Evolutionary conservation across 768 basidiomycete species (phyloP), one percentile per base, ranked within the genome.

Genomic region (Crucibulum laeve): DNA sequence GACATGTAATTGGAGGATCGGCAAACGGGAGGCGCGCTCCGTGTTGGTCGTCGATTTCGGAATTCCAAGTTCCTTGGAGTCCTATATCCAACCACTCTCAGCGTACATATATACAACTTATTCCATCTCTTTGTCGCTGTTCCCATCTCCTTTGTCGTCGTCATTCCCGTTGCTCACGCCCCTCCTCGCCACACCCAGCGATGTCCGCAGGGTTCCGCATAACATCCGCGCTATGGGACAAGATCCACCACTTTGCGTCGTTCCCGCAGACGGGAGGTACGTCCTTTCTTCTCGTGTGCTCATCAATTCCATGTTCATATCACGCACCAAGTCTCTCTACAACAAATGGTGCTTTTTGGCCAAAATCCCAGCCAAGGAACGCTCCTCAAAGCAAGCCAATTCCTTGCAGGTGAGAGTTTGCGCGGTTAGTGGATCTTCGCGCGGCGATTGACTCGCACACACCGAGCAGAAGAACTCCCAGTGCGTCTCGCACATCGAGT

Each of bases 261-360:
- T 93, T 93, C 64, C 90, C 90, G 2, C 94, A 94, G 67, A 95
- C 92, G 0, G 90, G 91, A 40, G 89, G 89, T 88, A 22, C 49
- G 81, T 65, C 23, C 4, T 38, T 22, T 25, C 40, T 21, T 30
- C 7, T 46, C 15, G n/a, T n/a, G n/a, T 22, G 46, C 42, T 13
- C 63, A 75, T n/a, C n/a, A n/a, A n/a, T n/a, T 21, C 65, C 72
- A 85, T 11, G 81, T 80, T 81, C 18, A 44, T 36, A 18, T 30
- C 40, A 25, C 34, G 21, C 43, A 13, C 25, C 10, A 54, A 90
- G 94, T 98, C 3, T 96, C 93, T 0, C 73, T 97, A 15, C 89
- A 96, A 64, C 95, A 98, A 67, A 97, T 99, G 94, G 91, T 96
- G 39, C 77, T 88, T 42, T 97, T 99, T 57, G 95, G 95, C 0